Evolutionary conservation across 1,284 basidiomycete genomes (phyloP), one percentile per base, ranked within the genome.

Genomic region (Ganoderma sinense): DNA sequence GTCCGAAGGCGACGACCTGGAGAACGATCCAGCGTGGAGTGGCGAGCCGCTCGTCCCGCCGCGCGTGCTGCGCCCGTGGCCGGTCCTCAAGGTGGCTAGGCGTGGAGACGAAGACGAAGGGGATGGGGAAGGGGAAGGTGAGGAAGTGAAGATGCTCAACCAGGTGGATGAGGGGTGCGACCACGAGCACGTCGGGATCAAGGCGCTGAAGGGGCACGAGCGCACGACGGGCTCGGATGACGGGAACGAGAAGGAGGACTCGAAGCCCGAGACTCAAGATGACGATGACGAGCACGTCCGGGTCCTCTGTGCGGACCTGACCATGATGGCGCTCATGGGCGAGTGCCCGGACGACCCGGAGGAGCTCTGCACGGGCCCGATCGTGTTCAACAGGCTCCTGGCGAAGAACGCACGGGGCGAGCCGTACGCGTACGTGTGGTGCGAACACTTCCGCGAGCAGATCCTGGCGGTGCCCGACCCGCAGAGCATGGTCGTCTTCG

Each of bases 31-130:
- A 56, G 73, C 51, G 51, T 64, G 26, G 68, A 73, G 40, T 66
- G 65, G 65, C 8, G 33, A 61, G 48, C 75, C 73, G 7, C 73
- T 76, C 65, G 65, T 71, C 14, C 62, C 43, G 8, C 76, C 76
- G 23, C 74, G 75, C 53, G 51, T 74, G 23, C 59, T 70, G 14
- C 62, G 71, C 20, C 76, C 77, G 39, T 79, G 77, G 75, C 77
- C 78, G 23, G 74, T 77, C 20, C 74, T 79, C 26, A 69, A 56
- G 51, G 41, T 77, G 18, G 56, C 16, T 31, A 16, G 16, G 1
- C 2, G 2, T 4, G 11, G 14, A 14, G 8, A 18, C 26, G 53
- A 36, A 2, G 56, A 8, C 18, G 31, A 20, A 11, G 36, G 8
- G 16, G 33, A n/a, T 0, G 20, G 29, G 0, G 43, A 20, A 14